phyloP scores from a whole-genome alignment of 2,329 filamentous ascomycete species.

The Tolypocladium nubicola region DNA sequence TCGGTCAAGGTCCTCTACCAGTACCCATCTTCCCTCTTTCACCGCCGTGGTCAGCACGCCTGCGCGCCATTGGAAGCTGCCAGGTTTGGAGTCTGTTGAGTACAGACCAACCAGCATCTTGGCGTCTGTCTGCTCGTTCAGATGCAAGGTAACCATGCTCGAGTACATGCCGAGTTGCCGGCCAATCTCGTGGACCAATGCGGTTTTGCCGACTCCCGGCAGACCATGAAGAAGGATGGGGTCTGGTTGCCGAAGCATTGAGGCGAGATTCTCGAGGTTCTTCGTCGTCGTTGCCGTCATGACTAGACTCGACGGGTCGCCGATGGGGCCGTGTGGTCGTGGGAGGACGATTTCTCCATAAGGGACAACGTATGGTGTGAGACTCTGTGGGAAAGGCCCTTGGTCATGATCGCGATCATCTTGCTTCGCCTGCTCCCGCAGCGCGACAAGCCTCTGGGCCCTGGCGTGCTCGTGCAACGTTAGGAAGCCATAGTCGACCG shows the following conservation, averaged over 20 bases:
- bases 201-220: slow-evolving; percentile 84
- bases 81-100: slow-evolving; percentile 75
- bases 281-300: slow-evolving; percentile 59
- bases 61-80: slow-evolving; percentile 84
- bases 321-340: slow-evolving; percentile 39
- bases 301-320: slow-evolving; percentile 43
- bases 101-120: slow-evolving; percentile 95
- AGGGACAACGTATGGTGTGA: slow-evolving; percentile 52
- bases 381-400: slow-evolving; percentile 19
- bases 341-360: slow-evolving; percentile 61
- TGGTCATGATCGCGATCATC: slow-evolving; percentile 4
- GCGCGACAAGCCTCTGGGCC: slow-evolving; percentile 31
- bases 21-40: slow-evolving; percentile 86
- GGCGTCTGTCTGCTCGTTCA: slow-evolving; percentile 97
- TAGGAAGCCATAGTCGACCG: slow-evolving; percentile 69
- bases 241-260: slow-evolving; percentile 52
- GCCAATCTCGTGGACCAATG: slow-evolving; percentile 72
- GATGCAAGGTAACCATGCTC: slow-evolving; percentile 82
- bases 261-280: slow-evolving; percentile 63
- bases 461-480: slow-evolving; percentile 47
- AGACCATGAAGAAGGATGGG: slow-evolving; percentile 76
- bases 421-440: slow-evolving; percentile 27
- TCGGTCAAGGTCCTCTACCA: slow-evolving; percentile 93
- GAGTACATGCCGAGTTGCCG: slow-evolving; percentile 67
- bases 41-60: slow-evolving; percentile 92